Percentiles rank a stretch among this genome's conserved stretches.
Evolutionary conservation across 768 basidiomycete genomes (phyloP).

Genomic region (Pholiota molesta): DNA sequence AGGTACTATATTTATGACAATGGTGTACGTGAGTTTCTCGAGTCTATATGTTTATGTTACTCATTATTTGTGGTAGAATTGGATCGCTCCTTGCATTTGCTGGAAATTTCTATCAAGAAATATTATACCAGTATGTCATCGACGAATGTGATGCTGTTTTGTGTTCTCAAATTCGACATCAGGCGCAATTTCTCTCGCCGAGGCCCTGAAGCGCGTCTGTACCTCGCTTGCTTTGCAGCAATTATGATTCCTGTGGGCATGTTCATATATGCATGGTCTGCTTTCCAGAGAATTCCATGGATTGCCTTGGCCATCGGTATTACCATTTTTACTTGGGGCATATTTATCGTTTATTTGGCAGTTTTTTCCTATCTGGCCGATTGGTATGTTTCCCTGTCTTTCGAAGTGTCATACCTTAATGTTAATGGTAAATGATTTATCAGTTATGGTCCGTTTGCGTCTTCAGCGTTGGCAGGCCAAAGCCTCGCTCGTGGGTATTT

Average conservation of each 20-base stretch:
- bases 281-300: constrained; percentile 59
- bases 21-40: constrained; percentile 44
- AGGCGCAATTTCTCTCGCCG: constrained; percentile 37
- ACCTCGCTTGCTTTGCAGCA: constrained; percentile 55
- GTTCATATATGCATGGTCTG: constrained; percentile 77
- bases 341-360: constrained; percentile 58
- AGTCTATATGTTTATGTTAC: constrained; percentile 3
- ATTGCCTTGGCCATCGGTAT: constrained; percentile 61
- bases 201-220: constrained; percentile 64
- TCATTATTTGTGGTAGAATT: constrained; percentile 40
- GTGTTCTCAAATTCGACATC: not conserved
- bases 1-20: constrained; percentile 61
- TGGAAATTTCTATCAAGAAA: constrained; percentile 50
- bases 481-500: constrained; percentile 53
- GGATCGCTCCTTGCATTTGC: constrained; percentile 55
- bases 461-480: constrained; percentile 70
- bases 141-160: not conserved
- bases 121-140: constrained; percentile 47
- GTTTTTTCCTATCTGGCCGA: constrained; percentile 68
- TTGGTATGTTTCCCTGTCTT: constrained; percentile 42
- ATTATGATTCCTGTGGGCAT: constrained; percentile 60
- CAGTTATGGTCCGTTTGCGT: constrained; percentile 64
- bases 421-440: not conserved
- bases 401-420: not conserved
- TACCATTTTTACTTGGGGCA: constrained; percentile 48